phyloP scores from a whole-genome alignment of 1,284 basidiomycete genomes.

The Boletus semigastroideus region DNA sequence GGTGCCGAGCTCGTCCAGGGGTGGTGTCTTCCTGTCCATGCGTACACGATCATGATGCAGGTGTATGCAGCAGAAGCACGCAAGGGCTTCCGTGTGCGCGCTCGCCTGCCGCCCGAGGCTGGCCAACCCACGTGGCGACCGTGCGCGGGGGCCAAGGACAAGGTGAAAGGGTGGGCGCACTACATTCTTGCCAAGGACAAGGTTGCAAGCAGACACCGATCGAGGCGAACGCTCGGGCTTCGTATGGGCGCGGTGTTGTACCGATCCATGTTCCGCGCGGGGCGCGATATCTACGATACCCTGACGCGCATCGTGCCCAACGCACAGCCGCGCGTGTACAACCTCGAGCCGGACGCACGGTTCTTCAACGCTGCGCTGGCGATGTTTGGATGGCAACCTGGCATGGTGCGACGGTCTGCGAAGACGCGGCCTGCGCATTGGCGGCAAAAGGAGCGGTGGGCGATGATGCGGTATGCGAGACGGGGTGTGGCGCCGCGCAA shows the following conservation, averaged over 20 bases:
- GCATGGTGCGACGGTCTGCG: constrained; percentile 28
- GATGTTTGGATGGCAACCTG: constrained; percentile 41
- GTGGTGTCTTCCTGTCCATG: constrained; percentile 64
- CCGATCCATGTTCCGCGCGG: constrained; percentile 38
- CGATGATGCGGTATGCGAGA: constrained; percentile 28
- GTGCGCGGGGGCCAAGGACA: constrained; percentile 13
- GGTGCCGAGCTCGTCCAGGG: constrained; percentile 34
- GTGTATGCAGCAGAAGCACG: constrained; percentile 54
- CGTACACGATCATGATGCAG: constrained; percentile 72
- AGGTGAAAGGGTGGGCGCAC: constrained; percentile 40
- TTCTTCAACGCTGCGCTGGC: constrained; percentile 67
- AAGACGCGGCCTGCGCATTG: constrained; percentile 27
- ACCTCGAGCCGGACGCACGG: constrained; percentile 55
- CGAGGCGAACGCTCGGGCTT: constrained; percentile 27
- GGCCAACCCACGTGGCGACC: constrained; percentile 21
- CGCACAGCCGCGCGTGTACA: constrained; percentile 22
- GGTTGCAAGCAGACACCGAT: constrained; percentile 23
- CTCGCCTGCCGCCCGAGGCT: constrained; percentile 6
- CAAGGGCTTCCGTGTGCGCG: constrained; percentile 24
- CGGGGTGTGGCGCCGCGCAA: constrained; percentile 23
- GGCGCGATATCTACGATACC: constrained; percentile 32
- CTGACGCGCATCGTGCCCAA: constrained; percentile 22
- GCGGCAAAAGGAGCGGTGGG: constrained; percentile 30
- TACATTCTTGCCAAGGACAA: constrained; percentile 27
- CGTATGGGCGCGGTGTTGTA: constrained; percentile 36